These are phyloP conservation scores for Hebeloma cylindrosporum DNA, from an alignment of 768 basidiomycete species.

Conservation along the genomic window DNA sequence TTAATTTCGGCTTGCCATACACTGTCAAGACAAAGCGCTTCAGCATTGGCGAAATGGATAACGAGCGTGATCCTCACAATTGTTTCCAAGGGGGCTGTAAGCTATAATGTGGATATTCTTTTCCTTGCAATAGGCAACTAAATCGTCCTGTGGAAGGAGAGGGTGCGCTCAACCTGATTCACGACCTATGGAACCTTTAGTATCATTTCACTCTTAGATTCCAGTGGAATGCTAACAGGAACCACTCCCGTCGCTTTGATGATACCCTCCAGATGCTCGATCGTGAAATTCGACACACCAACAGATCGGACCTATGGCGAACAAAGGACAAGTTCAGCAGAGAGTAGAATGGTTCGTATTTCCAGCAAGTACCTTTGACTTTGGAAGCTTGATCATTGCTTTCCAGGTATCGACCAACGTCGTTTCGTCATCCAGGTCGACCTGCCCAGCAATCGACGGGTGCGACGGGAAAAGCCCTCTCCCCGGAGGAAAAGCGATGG, in stretches of 20 bases:
- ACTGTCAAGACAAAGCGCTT: slow-evolving; percentile 33
- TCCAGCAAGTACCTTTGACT: slow-evolving; percentile 57
- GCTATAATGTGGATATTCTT: slow-evolving; percentile 69
- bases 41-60: background rate
- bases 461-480: slow-evolving; percentile 55
- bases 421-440: slow-evolving; percentile 55
- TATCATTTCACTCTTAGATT: background rate
- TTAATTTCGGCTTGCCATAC: slow-evolving; percentile 61
- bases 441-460: slow-evolving; percentile 42
- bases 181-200: slow-evolving; percentile 38
- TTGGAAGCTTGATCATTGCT: slow-evolving; percentile 69
- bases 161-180: slow-evolving; percentile 87
- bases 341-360: background rate
- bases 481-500: slow-evolving; percentile 64
- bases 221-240: slow-evolving; percentile 46
- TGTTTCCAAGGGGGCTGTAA: slow-evolving; percentile 79
- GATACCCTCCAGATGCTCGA: slow-evolving; percentile 64
- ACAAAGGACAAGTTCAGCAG: slow-evolving; percentile 4
- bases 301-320: slow-evolving; percentile 68
- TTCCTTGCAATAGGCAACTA: slow-evolving; percentile 65
- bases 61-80: slow-evolving; percentile 43
- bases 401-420: slow-evolving; percentile 82
- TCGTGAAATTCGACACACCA: slow-evolving; percentile 83
- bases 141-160: slow-evolving; percentile 70
- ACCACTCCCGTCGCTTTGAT: slow-evolving; percentile 68